Evolutionary conservation across 768 basidiomycete species (phyloP).

Genomic region (Mycena belliarum): DNA sequence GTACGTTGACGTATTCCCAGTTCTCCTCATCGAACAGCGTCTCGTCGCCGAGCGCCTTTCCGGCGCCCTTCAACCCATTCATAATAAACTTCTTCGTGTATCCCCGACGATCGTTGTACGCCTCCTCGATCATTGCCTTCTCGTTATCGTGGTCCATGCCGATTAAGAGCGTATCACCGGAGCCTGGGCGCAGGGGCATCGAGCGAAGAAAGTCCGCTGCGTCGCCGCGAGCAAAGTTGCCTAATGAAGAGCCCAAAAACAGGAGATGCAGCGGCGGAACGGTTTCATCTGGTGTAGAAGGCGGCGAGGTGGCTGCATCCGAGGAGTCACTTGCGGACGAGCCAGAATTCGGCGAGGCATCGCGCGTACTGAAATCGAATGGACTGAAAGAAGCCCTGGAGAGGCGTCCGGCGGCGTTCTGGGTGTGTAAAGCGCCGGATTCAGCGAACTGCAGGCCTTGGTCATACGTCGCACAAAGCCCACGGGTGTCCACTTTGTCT

Average conservation of each 20-base stretch:
- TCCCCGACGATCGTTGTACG: slow-evolving; percentile 84
- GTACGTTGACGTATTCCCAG: slow-evolving; percentile 79
- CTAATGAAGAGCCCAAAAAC: slow-evolving; percentile 90
- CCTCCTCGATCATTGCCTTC: slow-evolving; percentile 68
- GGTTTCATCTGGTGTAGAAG: slow-evolving; percentile 49
- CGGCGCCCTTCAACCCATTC: slow-evolving; percentile 78
- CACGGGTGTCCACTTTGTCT: slow-evolving; percentile 78
- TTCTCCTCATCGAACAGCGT: slow-evolving; percentile 60
- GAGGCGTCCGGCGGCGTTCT: slow-evolving; percentile 16
- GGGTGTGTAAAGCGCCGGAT: slow-evolving; percentile 54
- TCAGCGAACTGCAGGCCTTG: slow-evolving; percentile 81
- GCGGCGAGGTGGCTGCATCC: slow-evolving; percentile 31
- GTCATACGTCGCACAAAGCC: slow-evolving; percentile 91
- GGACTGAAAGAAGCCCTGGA: slow-evolving; percentile 12
- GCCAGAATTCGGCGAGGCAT: slow-evolving; percentile 43
- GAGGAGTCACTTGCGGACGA: slow-evolving; percentile 25
- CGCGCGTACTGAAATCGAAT: slow-evolving; percentile 23
- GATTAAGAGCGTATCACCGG: slow-evolving; percentile 81
- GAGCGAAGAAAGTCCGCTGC: slow-evolving; percentile 74
- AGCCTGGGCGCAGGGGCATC: slow-evolving; percentile 73
- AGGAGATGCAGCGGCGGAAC: slow-evolving; percentile 73
- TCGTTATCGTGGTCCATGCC: slow-evolving; percentile 89
- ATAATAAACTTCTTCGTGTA: slow-evolving; percentile 78
- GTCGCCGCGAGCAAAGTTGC: slow-evolving; percentile 79
- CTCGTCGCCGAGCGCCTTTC: slow-evolving; percentile 67